Evolutionary conservation across 2,329 filamentous ascomycete species (phyloP).

Genomic region (Botrytis fragariae): DNA sequence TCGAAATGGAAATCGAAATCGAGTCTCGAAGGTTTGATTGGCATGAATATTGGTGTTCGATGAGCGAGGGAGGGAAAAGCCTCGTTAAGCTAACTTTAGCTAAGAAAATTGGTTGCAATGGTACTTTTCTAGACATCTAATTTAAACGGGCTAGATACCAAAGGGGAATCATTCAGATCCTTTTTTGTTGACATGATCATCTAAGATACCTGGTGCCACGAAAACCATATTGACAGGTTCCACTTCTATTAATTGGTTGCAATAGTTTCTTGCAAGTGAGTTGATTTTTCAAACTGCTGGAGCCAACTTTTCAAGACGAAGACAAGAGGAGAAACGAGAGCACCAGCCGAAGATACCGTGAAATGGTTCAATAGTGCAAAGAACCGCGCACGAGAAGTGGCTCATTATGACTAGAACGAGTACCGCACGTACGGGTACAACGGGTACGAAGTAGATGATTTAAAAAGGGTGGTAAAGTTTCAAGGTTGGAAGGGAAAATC

Average conservation of each 20-base stretch:
- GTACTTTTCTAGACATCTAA: not conserved
- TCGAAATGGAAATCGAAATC: not conserved
- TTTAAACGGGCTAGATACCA: not conserved
- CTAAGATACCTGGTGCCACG: constrained; percentile 1
- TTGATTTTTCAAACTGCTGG: not conserved
- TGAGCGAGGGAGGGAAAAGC: not conserved
- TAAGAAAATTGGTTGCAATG: not conserved
- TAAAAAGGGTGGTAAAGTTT: not conserved
- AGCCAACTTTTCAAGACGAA: not conserved
- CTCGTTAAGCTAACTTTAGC: constrained; percentile 3
- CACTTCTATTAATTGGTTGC: not conserved
- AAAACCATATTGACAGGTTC: constrained; percentile 3
- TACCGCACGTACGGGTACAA: not conserved
- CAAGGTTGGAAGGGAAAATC: not conserved
- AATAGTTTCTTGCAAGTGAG: not conserved
- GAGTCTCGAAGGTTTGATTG: constrained; percentile 5
- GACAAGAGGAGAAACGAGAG: not conserved
- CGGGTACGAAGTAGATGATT: not conserved
- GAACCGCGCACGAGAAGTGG: too few species aligned
- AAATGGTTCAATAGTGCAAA: not conserved
- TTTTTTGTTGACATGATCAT: constrained; percentile 1
- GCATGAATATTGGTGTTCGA: not conserved
- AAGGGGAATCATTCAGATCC: not conserved
- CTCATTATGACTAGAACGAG: not conserved
- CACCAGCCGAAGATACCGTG: not conserved